Evolutionary conservation across 148 eudicot genomes (phyloP), one percentile per base, ranked within the genome.

Genomic region (Rhododendron ovatum): DNA sequence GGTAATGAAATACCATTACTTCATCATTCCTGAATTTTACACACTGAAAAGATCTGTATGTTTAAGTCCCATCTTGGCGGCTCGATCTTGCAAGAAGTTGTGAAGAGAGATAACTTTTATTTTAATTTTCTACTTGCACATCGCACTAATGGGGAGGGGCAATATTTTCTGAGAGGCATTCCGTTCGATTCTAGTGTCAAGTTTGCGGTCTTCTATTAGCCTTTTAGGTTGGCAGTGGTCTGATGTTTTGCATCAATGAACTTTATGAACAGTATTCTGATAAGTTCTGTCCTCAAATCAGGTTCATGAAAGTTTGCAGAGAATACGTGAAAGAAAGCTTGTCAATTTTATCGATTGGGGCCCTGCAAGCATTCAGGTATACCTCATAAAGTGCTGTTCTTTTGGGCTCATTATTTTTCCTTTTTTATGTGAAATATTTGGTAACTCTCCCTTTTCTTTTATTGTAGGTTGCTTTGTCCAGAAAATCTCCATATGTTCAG

Each of bases 291-390:
- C 39, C 14, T 51, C 79, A 28, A 82, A 53, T 81, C 89, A 96
- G 99, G 99, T 96, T 86, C 99, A 96, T 88, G 98, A 96, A 89
- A 95, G 99, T 90, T 88, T 96, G 92, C 99, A 96, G 90, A 93
- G 99, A 89, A 96, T 96, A 83, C 96, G 98, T 69, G 99, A 96
- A 89, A 93, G 99, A 84, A 96, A 94, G 91, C 98, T 96, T 78
- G 99, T 96, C 81, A 95, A 96, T 88, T 96, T 96, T 90, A 96
- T 96, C 84, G 99, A 96, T 74, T 96, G 99, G 99, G 99, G 99
- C 26, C 99, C 99, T 86, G 99, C 99, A 78, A 96, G 99, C 92
- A 97, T 97, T 88, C 99, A 97, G 98, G 99, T 91, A 79, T 85
- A 67, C 73, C 73, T 26, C 15, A 0, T n/a, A 26, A n/a, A 67